Evolutionary conservation across 345 rosid species (phyloP).

Genomic region (Eutrema yunnanense): DNA sequence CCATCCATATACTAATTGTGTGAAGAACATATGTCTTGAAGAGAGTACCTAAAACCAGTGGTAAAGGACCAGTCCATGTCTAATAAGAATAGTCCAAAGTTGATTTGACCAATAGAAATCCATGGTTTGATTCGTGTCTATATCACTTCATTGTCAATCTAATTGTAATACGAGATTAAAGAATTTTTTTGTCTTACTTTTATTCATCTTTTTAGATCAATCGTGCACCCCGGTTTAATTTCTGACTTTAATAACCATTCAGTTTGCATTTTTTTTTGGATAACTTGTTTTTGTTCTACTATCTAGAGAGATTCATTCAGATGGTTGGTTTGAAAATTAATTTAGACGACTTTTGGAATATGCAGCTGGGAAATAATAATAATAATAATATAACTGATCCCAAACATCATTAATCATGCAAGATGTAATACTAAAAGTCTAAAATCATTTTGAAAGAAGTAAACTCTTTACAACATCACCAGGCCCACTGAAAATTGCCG

Average conservation of each 20-base stretch:
- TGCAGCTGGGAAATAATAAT: conserved; percentile 9
- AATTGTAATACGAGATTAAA: not conserved
- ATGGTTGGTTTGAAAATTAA: conserved; percentile 12
- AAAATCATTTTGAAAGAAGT: not conserved
- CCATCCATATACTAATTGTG: not conserved
- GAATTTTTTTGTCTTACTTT: not conserved
- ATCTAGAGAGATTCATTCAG: conserved; percentile 3
- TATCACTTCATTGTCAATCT: conserved; percentile 10
- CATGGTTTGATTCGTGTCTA: conserved; percentile 11
- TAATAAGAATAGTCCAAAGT: conserved; percentile 18
- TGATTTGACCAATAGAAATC: conserved; percentile 8
- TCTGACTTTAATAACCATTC: not conserved
- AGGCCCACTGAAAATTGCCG: conserved; percentile 7
- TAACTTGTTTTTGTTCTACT: not conserved
- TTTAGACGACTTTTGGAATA: conserved; percentile 35
- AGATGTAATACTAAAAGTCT: conserved; percentile 4
- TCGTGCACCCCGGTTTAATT: conserved; percentile 23
- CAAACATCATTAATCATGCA: conserved; percentile 16
- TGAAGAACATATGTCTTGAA: not conserved
- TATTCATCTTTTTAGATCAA: not conserved
- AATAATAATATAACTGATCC: not conserved
- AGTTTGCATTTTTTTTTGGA: not conserved
- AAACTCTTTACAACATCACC: conserved; percentile 13
- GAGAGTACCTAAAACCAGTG: conserved; percentile 14
- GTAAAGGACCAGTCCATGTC: not conserved